These are phyloP conservation scores for Nigrograna mackinnonii DNA, from an alignment of 2,329 filamentous ascomycete species.

Conservation along the genomic window DNA sequence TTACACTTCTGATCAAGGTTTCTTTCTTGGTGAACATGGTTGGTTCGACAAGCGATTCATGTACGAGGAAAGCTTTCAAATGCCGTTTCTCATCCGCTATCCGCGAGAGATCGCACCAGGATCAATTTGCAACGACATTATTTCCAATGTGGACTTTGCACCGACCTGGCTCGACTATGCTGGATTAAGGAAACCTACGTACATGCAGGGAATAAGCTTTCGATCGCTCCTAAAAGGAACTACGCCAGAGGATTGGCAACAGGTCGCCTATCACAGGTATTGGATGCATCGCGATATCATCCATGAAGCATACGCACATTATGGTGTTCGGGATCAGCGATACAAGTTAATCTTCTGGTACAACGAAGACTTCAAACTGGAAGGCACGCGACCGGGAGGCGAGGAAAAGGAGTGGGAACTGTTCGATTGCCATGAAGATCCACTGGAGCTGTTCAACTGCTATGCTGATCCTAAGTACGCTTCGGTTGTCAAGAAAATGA, in stretches of 20 bases:
- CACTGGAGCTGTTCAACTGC: slow-evolving; percentile 51
- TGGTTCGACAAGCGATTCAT: slow-evolving; percentile 64
- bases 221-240: slow-evolving; percentile 38
- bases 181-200: slow-evolving; percentile 44
- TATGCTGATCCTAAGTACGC: slow-evolving; percentile 36
- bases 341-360: slow-evolving; percentile 64
- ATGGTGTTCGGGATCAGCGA: slow-evolving; percentile 54
- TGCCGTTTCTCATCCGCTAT: slow-evolving; percentile 57
- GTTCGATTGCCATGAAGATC: slow-evolving; percentile 57
- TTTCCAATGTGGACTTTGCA: slow-evolving; percentile 60
- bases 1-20: slow-evolving; percentile 61
- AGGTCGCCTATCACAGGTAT: slow-evolving; percentile 59
- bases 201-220: slow-evolving; percentile 58
- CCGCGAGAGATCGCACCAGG: slow-evolving; percentile 46
- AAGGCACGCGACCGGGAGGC: slow-evolving; percentile 48
- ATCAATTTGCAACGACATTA: slow-evolving; percentile 51
- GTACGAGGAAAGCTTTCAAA: slow-evolving; percentile 62
- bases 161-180: slow-evolving; percentile 55
- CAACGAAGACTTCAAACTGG: slow-evolving; percentile 52
- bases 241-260: slow-evolving; percentile 51
- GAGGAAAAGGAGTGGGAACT: slow-evolving; percentile 57
- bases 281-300: slow-evolving; percentile 60
- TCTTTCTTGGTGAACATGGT: slow-evolving; percentile 61
- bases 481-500: slow-evolving; percentile 35
- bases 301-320: slow-evolving; percentile 56